phyloP scores from a whole-genome alignment of 106 monocot species.

The Dioscorea dumetorum region DNA sequence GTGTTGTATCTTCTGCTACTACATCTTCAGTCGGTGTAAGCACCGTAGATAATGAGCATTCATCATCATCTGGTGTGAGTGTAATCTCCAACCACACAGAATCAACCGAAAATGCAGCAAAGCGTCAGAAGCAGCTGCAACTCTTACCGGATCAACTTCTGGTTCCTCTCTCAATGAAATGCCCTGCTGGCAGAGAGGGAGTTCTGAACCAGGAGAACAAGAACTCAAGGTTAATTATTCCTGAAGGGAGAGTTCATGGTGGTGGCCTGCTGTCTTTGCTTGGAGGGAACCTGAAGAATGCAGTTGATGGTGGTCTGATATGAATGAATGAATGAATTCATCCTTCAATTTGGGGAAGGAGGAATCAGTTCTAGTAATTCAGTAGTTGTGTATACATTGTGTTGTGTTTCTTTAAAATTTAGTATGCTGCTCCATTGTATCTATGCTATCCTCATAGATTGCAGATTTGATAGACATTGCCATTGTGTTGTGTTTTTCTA shows the following conservation, averaged over 20 bases:
- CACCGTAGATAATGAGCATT: conserved; percentile 33
- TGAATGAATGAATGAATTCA: not conserved
- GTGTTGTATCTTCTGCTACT: conserved; percentile 37
- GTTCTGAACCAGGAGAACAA: conserved; percentile 10
- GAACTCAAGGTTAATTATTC: conserved; percentile 24
- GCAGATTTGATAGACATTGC: not conserved
- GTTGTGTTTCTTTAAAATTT: not conserved
- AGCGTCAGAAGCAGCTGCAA: conserved; percentile 7
- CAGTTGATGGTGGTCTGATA: conserved; percentile 15
- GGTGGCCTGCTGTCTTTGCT: conserved; percentile 82
- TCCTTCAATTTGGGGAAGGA: not conserved
- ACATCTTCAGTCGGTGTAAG: conserved; percentile 26
- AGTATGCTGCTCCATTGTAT: not conserved
- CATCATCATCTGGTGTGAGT: conserved; percentile 42
- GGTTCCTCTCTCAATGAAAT: conserved; percentile 62
- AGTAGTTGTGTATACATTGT: not conserved
- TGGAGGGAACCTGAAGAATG: conserved; percentile 56
- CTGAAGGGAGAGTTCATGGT: conserved; percentile 92
- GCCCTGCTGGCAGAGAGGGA: conserved; percentile 12
- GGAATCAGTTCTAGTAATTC: not conserved
- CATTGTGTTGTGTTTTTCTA: not conserved
- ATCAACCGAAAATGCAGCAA: conserved; percentile 18
- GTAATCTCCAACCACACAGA: conserved; percentile 44
- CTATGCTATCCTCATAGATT: not conserved
- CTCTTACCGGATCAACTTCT: conserved; percentile 65